Evolutionary conservation across 2,329 filamentous ascomycete genomes (phyloP), one percentile per base, ranked within the genome.

Genomic region (Nemania sp.): DNA sequence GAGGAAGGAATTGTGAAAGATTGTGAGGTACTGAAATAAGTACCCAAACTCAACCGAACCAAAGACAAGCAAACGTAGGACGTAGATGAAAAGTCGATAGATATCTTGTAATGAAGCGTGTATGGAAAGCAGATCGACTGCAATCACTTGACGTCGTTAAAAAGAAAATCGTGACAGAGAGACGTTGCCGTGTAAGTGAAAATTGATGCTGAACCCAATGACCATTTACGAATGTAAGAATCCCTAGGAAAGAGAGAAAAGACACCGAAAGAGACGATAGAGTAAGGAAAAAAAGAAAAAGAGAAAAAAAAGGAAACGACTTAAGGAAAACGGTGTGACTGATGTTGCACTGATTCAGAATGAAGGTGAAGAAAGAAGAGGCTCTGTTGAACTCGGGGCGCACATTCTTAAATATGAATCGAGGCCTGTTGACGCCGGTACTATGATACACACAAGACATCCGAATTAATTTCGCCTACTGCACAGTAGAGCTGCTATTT

Each of bases 1-100:
- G 60, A 66, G 66, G 60, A 67, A 36, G 53, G 49, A 69, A 70
- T 70, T 41, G 55, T 68, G 66, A 66, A 68, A 30, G 66, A 63
- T 52, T 56, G 60, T 58, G 42, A 57, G 63, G 65, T 57, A 60
- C 48, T 41, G 56, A 58, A 57, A 57, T 58, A 47, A 54, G 51
- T 43, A 49, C 48, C 42, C 41, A 11, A 51, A 49, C 47, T 23
- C 44, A 40, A 52, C 50, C 37, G 36, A 43, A 48, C 31, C 15
- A 39, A 56, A 53, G 39, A 63, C 63, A 46, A 37, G 31, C n/a
- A 33, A 49, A 49, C 40, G 45, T 33, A 9, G 14, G 26, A 20
- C 43, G 14, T 28, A 12, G 50, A 7, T n/a, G 22, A 15, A 24
- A 12, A n/a, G 37, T 8, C 26, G 33, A 36, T 36, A 9, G 5